Conservation (phyloP, 106 monocot species). For the Hemerocallis citrina region DNA sequence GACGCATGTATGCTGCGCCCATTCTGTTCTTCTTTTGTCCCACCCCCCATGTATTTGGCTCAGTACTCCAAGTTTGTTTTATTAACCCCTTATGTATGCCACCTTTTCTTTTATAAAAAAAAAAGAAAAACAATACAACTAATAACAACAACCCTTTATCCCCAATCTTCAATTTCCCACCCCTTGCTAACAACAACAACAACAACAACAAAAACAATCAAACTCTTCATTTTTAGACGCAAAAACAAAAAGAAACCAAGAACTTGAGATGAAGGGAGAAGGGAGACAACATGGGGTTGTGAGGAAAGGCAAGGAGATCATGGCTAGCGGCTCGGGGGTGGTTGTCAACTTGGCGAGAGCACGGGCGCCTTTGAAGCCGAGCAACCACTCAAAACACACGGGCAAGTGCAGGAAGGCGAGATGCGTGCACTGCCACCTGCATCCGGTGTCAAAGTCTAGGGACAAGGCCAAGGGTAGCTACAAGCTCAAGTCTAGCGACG, state of each 20-base stretch:
- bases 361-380: slow-evolving; percentile 25
- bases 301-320: background rate
- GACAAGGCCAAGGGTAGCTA: slow-evolving; percentile 60
- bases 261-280: slow-evolving; percentile 58
- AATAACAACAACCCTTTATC: too few species aligned
- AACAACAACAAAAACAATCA: too few species aligned
- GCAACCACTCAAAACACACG: slow-evolving; percentile 55
- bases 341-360: background rate
- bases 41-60: too few species aligned
- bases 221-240: too few species aligned
- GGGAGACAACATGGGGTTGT: slow-evolving; percentile 57
- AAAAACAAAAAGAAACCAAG: slow-evolving; percentile 3
- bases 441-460: slow-evolving; percentile 42
- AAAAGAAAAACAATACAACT: too few species aligned
- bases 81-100: too few species aligned
- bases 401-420: slow-evolving; percentile 37
- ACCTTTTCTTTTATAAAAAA: too few species aligned
- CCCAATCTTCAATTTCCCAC: too few species aligned
- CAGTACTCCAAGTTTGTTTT: too few species aligned
- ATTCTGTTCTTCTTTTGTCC: too few species aligned
- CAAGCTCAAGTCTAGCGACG: slow-evolving; percentile 54
- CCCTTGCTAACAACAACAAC: too few species aligned
- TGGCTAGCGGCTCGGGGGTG: background rate
- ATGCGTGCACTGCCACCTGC: slow-evolving; percentile 31
- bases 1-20: too few species aligned